Base-by-base conservation (phyloP, 2,329 filamentous ascomycete species). In the Talaromyces sp. region DNA sequence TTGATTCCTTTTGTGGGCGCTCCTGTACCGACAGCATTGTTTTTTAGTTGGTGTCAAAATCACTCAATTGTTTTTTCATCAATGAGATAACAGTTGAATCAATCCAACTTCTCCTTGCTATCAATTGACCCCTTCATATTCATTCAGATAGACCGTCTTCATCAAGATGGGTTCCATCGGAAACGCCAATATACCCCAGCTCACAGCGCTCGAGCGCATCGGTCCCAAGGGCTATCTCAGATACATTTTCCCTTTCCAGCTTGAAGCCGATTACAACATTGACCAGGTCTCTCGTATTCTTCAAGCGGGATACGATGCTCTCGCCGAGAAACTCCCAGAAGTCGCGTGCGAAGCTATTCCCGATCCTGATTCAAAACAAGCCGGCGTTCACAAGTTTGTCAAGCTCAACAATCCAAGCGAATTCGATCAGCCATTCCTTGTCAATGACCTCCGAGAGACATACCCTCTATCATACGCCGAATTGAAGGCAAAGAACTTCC, bases 381-480 rank as follows among this genome's bases (percentile, higher is more conserved):
- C 57, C 13, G 70, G 71, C 2, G 65, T 69, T 5, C 27, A 71
- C 47, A 73, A 69, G 42, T 55, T 71, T 19, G 60, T 65, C 9
- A 30, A 17, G 24, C 41, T 20, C 7, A 13, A 32, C 7, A 36
- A 36, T 7, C 33, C 3, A 22, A 17, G 43, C 0, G 43, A 63
- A 13, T 30, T 59, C 24, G 62, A 68, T 33, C 61, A 59, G 11
- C n/a, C 11, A 8, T 59, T 82, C 0, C 53, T 71, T 1, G 58
- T 80, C 17, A 79, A 76, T 50, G 76, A 82, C 52, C 63, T 77
- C 14, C 66, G 72, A 19, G 67, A 75, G 24, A 27, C 65, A 0
- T 63, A 62, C 2, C 60, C 68, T 7, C 69, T 74, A 0, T 73
- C 71, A 0, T 72, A 79, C 62, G 61, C 71, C 1, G 63, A 62